Conservation (phyloP, 805 yeast genomes). For the Candida michaelii region DNA sequence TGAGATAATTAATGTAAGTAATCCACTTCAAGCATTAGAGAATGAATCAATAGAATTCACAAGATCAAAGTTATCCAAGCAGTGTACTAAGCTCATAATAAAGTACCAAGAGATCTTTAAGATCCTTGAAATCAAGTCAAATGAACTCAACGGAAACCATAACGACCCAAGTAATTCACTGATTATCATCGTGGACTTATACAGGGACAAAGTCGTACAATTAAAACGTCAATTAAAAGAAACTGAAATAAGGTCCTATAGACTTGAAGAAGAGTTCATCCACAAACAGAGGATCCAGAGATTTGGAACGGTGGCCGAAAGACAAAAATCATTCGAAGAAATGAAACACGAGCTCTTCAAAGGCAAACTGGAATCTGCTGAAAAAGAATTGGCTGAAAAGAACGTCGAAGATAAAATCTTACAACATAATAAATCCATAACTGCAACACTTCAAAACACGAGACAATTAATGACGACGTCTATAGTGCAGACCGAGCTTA, state of each 20-base stretch:
- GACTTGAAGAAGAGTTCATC: conserved; percentile 24
- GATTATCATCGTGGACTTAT: conserved; percentile 5
- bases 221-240: conserved; percentile 27
- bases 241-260: conserved; percentile 28
- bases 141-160: not conserved
- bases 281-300: conserved; percentile 33
- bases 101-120: conserved; percentile 16
- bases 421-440: conserved; percentile 46
- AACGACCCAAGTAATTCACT: not conserved
- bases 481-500: conserved; percentile 51
- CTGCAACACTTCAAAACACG: conserved; percentile 47
- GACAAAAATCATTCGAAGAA: conserved; percentile 12
- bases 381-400: conserved; percentile 17
- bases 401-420: conserved; percentile 42
- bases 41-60: conserved; percentile 18
- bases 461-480: conserved; percentile 50
- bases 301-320: conserved; percentile 17
- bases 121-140: conserved; percentile 2
- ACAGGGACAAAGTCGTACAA: conserved; percentile 10
- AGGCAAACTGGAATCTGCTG: conserved; percentile 17
- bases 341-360: conserved; percentile 23
- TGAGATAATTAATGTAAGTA: conserved; percentile 14
- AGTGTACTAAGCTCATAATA: conserved; percentile 19
- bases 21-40: conserved; percentile 8
- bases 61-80: conserved; percentile 19